phyloP scores from a whole-genome alignment of 139 green algal species.

The Coelastrella sp. region DNA sequence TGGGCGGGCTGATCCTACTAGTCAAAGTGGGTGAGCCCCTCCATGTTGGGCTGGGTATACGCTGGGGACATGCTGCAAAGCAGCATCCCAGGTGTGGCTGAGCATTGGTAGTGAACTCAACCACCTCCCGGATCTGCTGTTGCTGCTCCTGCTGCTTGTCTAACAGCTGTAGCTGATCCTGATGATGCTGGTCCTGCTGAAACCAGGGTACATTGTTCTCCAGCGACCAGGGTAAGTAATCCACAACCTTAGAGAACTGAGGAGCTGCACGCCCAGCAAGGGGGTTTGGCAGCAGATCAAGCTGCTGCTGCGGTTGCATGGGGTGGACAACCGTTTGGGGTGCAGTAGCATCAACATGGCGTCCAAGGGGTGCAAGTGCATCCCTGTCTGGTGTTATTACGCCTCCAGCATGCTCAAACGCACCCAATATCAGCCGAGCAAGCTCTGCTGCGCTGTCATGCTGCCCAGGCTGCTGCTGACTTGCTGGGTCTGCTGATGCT shows the following conservation, averaged over 20 bases:
- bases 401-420: conserved; percentile 26
- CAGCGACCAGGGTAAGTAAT: neutral
- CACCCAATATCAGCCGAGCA: conserved; percentile 16
- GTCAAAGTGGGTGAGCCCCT: neutral
- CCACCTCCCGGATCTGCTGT: neutral
- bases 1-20: neutral
- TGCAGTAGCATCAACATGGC: no score
- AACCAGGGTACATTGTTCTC: neutral
- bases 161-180: no score
- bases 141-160: neutral
- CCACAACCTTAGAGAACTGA: neutral
- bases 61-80: conserved; percentile 33
- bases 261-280: conserved; percentile 11
- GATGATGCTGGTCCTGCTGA: neutral
- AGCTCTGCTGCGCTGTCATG: neutral
- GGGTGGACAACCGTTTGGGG: no score
- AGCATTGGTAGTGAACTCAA: neutral
- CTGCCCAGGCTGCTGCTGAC: neutral
- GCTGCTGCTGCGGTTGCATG: neutral
- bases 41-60: neutral
- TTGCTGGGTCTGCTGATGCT: neutral
- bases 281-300: conserved; percentile 13
- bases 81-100: conserved; percentile 7
- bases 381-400: neutral
- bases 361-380: neutral